Base-by-base conservation (phyloP, 2,329 filamentous ascomycete species). In the Curvularia sp. region DNA sequence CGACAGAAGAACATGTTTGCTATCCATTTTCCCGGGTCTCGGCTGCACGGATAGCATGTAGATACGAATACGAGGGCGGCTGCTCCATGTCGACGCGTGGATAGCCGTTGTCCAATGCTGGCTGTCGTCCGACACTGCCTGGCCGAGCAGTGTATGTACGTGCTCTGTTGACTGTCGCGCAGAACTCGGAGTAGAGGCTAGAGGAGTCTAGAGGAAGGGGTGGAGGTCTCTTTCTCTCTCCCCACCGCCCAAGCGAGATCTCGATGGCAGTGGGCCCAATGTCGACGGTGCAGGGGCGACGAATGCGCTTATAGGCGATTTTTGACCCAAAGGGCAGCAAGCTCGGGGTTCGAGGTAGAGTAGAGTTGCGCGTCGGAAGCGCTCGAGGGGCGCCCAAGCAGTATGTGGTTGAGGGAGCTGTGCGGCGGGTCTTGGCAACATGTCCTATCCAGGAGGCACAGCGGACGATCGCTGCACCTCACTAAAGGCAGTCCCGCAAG, bases 351-450 rank as follows among this genome's bases (percentile, higher is more conserved):
- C 3, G 13, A 36, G 32, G 15, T 36, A 36, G 32, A 36, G 30
- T 36, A 36, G 32, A 15, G 32, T 15, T n/a, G 32, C 32, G 32
- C 32, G 15, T 36, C 32, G 32, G 32, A 15, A 36, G 32, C 3
- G 13, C n/a, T 36, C n/a, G 32, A 36, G 32, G 32, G 32, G 32
- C 6, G 32, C 32, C 32, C 48, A 47, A 18, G 47, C 56, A 51
- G 39, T 53, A 49, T 38, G 46, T 18, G 43, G 47, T 52, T 57
- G 54, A 51, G 43, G n/a, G 15, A 19, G 43, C 23, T 13, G 9
- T 53, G 41, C 36, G 39, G 30, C 49, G 34, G 51, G 52, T 58
- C 64, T 68, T 70, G 66, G 67, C 64, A 60, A 56, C 55, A 59
- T 63, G 61, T 61, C 53, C 58, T 49, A 53, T 49, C 38, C 49